These are phyloP conservation scores for Cynanchum wilfordii DNA, from an alignment of 257 asterid species.

Conservation along the genomic window DNA sequence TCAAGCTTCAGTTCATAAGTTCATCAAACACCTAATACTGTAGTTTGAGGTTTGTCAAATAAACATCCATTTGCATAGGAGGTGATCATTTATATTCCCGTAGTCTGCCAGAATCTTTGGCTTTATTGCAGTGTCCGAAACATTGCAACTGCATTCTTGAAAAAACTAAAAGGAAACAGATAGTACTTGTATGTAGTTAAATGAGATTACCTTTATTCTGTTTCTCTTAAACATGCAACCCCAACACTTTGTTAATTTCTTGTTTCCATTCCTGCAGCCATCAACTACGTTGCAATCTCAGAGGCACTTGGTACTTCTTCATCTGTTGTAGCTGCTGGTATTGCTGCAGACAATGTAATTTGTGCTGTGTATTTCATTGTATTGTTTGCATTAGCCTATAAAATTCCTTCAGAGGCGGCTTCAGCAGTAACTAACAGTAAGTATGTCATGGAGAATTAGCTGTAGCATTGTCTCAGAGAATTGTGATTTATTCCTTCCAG, in stretches of 20 bases:
- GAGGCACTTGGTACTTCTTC: conserved; percentile 72
- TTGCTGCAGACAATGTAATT: conserved; percentile 86
- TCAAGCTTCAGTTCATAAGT: not conserved
- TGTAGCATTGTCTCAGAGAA: not conserved
- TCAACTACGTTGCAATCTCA: conserved; percentile 73
- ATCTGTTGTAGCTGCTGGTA: conserved; percentile 79
- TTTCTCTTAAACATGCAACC: not conserved
- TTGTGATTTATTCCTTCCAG: not conserved
- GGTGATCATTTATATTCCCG: not conserved
- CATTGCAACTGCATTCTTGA: too few species aligned
- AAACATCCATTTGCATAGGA: not conserved
- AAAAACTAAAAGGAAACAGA: too few species aligned
- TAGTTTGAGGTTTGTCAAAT: conserved; percentile 1
- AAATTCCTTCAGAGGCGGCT: conserved; percentile 64
- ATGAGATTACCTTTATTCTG: not conserved
- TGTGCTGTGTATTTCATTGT: conserved; percentile 64
- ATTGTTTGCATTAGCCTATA: conserved; percentile 66
- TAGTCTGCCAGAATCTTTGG: not conserved
- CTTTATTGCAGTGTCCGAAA: too few species aligned
- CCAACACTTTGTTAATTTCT: not conserved
- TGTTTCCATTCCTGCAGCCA: conserved; percentile 41
- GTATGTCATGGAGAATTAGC: conserved; percentile 11
- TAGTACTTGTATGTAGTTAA: not conserved
- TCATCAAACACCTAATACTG: not conserved
- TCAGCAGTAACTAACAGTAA: conserved; percentile 35